Conservation (phyloP, 768 basidiomycete species). For the Leucosporidium scottii region DNA sequence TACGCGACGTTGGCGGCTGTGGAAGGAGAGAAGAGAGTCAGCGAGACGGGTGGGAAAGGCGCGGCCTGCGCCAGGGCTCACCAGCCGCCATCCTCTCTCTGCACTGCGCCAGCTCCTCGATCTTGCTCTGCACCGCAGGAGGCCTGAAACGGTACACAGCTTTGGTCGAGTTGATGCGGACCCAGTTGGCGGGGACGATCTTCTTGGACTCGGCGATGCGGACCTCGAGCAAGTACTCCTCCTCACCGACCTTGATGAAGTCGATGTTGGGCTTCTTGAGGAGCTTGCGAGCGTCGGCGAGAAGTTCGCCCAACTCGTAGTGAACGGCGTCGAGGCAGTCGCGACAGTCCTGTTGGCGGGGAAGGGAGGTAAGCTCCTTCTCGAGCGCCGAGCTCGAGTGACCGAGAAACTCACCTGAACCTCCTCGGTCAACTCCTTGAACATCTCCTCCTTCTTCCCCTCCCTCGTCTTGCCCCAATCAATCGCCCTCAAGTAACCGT, state of each 20-base stretch:
- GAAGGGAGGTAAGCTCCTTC: background rate
- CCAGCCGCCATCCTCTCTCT: constrained; percentile 48
- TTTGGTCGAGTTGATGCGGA: constrained; percentile 63
- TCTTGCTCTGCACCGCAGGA: constrained; percentile 55
- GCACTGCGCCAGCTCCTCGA: constrained; percentile 66
- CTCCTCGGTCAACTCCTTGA: constrained; percentile 58
- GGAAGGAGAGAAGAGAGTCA: background rate
- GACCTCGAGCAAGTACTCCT: constrained; percentile 59
- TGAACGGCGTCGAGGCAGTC: constrained; percentile 41
- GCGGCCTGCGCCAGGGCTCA: background rate
- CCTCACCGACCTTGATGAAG: constrained; percentile 59
- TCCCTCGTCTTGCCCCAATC: constrained; percentile 58
- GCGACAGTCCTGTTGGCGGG: constrained; percentile 10
- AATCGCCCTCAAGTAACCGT: constrained; percentile 53
- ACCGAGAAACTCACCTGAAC: constrained; percentile 24
- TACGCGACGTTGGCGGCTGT: constrained; percentile 39
- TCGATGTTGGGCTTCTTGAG: constrained; percentile 66
- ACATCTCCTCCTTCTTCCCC: constrained; percentile 64
- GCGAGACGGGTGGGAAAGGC: no score
- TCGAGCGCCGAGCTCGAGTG: background rate
- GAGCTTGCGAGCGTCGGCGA: constrained; percentile 57
- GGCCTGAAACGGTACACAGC: constrained; percentile 65
- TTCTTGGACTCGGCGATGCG: constrained; percentile 43
- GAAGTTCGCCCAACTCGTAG: constrained; percentile 58
- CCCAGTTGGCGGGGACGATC: constrained; percentile 54